Conservation (phyloP, 306 rosid species). For the Castanea sativa region DNA sequence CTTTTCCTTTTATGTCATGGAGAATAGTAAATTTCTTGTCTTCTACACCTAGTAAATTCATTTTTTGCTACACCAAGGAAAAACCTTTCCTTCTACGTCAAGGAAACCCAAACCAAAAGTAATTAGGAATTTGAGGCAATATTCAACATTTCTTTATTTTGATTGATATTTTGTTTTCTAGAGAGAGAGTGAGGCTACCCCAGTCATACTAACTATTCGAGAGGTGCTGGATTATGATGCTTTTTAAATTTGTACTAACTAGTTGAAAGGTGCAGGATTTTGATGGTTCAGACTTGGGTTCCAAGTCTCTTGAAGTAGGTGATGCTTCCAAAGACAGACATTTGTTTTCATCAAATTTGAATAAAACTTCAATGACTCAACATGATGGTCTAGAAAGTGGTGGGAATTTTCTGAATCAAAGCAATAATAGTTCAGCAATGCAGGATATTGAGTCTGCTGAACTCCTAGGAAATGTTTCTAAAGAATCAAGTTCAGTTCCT, state of each 20-base stretch:
- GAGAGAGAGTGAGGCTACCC: background rate
- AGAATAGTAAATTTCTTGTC: too few species aligned
- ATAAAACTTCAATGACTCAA: slow-evolving; percentile 26
- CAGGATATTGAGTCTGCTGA: slow-evolving; percentile 35
- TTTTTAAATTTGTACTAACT: slow-evolving; percentile 1
- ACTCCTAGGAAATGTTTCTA: slow-evolving; percentile 28
- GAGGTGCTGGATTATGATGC: background rate
- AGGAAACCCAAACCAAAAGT: too few species aligned
- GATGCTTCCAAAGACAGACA: slow-evolving; percentile 32
- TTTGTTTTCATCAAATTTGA: slow-evolving; percentile 34
- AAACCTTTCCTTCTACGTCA: too few species aligned
- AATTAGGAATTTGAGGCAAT: too few species aligned
- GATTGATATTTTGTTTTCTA: background rate
- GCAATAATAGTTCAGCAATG: slow-evolving; percentile 21
- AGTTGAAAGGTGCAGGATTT: slow-evolving; percentile 51
- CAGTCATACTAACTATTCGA: background rate
- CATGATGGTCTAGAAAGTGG: slow-evolving; percentile 31
- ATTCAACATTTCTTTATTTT: background rate
- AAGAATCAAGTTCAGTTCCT: slow-evolving; percentile 27
- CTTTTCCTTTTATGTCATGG: too few species aligned
- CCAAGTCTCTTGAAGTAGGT: slow-evolving; percentile 39
- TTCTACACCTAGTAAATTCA: too few species aligned
- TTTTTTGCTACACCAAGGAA: too few species aligned
- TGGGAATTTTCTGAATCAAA: slow-evolving; percentile 28
- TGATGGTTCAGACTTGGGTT: slow-evolving; percentile 38